These are phyloP conservation scores for Fraxinus latifolia DNA, from an alignment of 305 asterid species.

Conservation along the genomic window DNA sequence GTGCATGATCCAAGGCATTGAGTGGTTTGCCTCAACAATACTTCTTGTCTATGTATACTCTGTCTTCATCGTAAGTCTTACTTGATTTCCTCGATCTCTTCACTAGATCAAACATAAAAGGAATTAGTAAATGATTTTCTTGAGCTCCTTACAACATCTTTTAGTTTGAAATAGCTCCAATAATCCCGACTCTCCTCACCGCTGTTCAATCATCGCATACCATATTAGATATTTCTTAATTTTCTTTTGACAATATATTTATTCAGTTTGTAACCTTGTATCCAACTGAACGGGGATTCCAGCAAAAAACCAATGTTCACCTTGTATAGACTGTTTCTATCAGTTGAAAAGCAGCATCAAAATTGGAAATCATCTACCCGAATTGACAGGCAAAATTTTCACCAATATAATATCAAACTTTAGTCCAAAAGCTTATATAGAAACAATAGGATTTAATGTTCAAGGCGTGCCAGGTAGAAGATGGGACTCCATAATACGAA, in stretches of 20 bases:
- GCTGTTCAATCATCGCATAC: background rate
- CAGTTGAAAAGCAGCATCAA: background rate
- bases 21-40: background rate
- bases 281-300: background rate
- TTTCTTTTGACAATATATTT: background rate
- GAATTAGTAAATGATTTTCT: background rate
- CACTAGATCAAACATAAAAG: background rate
- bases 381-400: constrained; percentile 1
- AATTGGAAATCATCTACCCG: background rate
- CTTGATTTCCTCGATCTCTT: background rate
- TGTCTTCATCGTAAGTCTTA: background rate
- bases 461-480: constrained; percentile 12
- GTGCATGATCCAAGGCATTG: background rate
- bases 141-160: background rate
- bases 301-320: constrained; percentile 7
- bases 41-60: background rate
- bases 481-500: background rate
- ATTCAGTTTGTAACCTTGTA: background rate
- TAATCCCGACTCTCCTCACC: background rate
- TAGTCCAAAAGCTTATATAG: background rate
- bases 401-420: background rate
- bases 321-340: background rate
- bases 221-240: constrained; percentile 4
- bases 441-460: background rate
- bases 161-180: background rate